Base-by-base conservation (phyloP, 2,329 filamentous ascomycete species). In the Lasiodiplodia sp. region DNA sequence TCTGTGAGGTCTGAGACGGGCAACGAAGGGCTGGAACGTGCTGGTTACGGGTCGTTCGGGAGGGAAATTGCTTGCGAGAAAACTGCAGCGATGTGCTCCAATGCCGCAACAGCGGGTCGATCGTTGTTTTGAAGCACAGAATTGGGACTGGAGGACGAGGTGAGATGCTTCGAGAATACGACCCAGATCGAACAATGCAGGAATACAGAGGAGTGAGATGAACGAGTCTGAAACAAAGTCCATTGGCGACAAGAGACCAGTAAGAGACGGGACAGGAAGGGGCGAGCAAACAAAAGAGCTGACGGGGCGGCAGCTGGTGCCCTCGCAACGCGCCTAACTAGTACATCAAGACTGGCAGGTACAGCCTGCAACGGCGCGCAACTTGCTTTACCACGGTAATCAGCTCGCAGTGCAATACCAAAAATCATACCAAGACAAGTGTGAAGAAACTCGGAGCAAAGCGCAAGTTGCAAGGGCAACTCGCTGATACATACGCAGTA, bases 171-270 rank as follows among this genome's bases (percentile, higher is more conserved):
- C 7, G 60, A n/a, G 60, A 38, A 64, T 64, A 64, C 37, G 60
- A 38, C 18, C 60, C 75, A 8, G 75, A 75, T 25, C 71, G 73
- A 34, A 73, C 71, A 67, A 74, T 78, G 31, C 75, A 78, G 69
- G 76, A 76, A 28, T 70, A 73, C 76, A 77, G 66, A 69, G 44
- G n/a, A 71, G 18, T 70, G 69, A 3, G 76, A 47, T 52, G 44
- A 21, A 21, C 37, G 40, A 14, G 16, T 18, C 31, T n/a, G n/a
- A 5, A 25, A 25, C 47, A 52, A 40, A 51, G 40, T 10, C 28
- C 4, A 7, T 28, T 21, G 31, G 11, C 10, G 25, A n/a, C 12
- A 14, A 18, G 18, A 40, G 60, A 38, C 28, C 28, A 28, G 58
- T 8, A 62, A 62, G 57, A 34, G 40, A 34, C 21, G 25, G 28